A percentile compares a stretch with the other conserved stretches of the same genome.
Conservation (phyloP, 768 basidiomycete genomes). For the Russula ochroleuca region DNA sequence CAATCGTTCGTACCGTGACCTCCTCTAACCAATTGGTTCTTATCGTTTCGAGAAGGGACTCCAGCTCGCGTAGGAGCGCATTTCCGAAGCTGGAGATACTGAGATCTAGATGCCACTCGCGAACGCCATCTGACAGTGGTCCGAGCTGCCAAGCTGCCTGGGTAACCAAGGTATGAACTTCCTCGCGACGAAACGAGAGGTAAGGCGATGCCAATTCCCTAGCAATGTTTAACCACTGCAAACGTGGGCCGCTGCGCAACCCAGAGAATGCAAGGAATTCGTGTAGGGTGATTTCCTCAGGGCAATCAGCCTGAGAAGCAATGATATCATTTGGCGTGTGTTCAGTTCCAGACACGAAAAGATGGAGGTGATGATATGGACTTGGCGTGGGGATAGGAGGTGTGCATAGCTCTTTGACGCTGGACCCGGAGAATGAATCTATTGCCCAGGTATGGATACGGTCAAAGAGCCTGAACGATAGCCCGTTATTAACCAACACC, state of each 20-base stretch:
- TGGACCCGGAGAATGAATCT: background rate
- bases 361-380: slow-evolving; percentile 4
- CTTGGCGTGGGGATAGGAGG: slow-evolving; percentile 1
- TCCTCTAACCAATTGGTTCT: slow-evolving; percentile 40
- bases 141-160: slow-evolving; percentile 48
- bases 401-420: background rate
- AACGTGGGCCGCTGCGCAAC: slow-evolving; percentile 43
- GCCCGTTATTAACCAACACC: background rate
- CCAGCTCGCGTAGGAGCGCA: slow-evolving; percentile 38
- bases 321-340: slow-evolving; percentile 42
- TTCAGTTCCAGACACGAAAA: background rate
- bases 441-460: background rate
- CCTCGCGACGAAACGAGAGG: slow-evolving; percentile 39
- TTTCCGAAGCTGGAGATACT: slow-evolving; percentile 34
- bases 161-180: slow-evolving; percentile 41
- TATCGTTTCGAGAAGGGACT: slow-evolving; percentile 36
- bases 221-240: slow-evolving; percentile 51
- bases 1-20: slow-evolving; percentile 12
- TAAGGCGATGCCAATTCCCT: slow-evolving; percentile 40
- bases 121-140: slow-evolving; percentile 20
- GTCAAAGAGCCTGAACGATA: slow-evolving; percentile 1
- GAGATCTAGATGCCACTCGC: slow-evolving; percentile 43
- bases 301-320: slow-evolving; percentile 41
- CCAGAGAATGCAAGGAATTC: slow-evolving; percentile 46
- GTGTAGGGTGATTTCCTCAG: slow-evolving; percentile 40